Evolutionary conservation across 352 stramenopile species (phyloP), one percentile per base, ranked within the genome.

Genomic region (Globisporangium perplexum): DNA sequence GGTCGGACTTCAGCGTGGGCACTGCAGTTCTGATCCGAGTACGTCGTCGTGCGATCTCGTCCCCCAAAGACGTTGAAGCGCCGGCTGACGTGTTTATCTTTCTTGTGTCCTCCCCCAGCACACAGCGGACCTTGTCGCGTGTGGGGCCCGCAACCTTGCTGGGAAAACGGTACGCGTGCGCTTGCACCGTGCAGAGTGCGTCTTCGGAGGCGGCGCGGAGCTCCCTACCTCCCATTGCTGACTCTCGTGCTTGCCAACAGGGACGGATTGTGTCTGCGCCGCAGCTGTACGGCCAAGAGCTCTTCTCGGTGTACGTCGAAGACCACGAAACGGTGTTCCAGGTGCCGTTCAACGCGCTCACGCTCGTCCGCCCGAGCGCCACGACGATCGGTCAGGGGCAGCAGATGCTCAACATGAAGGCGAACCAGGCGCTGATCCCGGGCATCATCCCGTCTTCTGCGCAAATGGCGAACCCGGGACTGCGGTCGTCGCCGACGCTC

Each of bases 301-400:
- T 91, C 33, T 91, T 78, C 55, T 91, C 81, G 7, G 78, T 91
- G 33, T 91, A 88, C 59, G 88, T 91, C 59, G 76, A 91, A 60
- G 77, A 91, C 53, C 81, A 88, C 54, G 76, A 91, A 60, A 76
- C 77, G 31, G 71, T 91, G 23, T 91, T 89, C 43, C 81, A 91
- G 59, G 77, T 91, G 35, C 81, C 81, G 22, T 89, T 91, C 55
- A 89, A 89, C 26, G 77, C 81, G 30, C 59, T 91, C 44, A 80
- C 76, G 17, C 73, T 88, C 28, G 53, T 87, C 46, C 70, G 71
- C 7, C 68, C 66, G 10, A 56, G 44, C 4, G 55, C 58, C 18
- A 66, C 74, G 20, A 67, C 71, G 12, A 43, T 69, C 0, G 65
- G 53, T 11, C 65, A 83, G 53, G 69, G 76, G 47, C 69, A 79